phyloP scores from a whole-genome alignment of 2,329 filamentous ascomycete species.

The Alternaria solani region DNA sequence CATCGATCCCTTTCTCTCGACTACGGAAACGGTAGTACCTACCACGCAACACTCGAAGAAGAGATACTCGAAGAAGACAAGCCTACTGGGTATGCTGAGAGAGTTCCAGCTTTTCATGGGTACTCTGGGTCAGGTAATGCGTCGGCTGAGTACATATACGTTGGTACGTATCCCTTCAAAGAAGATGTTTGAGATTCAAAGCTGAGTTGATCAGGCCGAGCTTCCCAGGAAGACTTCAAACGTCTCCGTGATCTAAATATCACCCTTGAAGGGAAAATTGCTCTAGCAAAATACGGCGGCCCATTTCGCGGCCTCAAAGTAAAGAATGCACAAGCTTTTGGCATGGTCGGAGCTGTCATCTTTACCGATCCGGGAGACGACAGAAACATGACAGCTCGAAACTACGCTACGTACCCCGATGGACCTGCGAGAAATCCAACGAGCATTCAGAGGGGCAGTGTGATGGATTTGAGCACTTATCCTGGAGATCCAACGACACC shows the following conservation, averaged over 20 bases:
- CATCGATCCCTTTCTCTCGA: slow-evolving; percentile 43
- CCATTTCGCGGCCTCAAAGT: slow-evolving; percentile 52
- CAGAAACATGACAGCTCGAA: slow-evolving; percentile 46
- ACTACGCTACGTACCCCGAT: slow-evolving; percentile 35
- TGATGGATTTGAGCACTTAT: slow-evolving; percentile 69
- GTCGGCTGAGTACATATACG: slow-evolving; percentile 57
- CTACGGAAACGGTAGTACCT: slow-evolving; percentile 41
- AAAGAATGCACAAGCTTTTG: slow-evolving; percentile 55
- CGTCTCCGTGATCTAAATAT: slow-evolving; percentile 52
- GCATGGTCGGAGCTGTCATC: slow-evolving; percentile 55
- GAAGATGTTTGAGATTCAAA: not conserved
- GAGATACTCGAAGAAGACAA: slow-evolving; percentile 42
- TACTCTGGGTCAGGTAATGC: slow-evolving; percentile 57
- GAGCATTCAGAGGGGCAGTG: slow-evolving; percentile 55
- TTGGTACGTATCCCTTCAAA: slow-evolving; percentile 37
- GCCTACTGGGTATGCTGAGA: slow-evolving; percentile 43
- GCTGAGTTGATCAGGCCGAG: slow-evolving; percentile 20
- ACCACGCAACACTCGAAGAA: slow-evolving; percentile 40
- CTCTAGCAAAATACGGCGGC: slow-evolving; percentile 55
- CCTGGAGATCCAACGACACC: slow-evolving; percentile 51
- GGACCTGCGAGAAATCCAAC: slow-evolving; percentile 49
- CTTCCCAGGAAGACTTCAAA: slow-evolving; percentile 54
- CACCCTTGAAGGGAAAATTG: slow-evolving; percentile 57
- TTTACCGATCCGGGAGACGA: slow-evolving; percentile 56
- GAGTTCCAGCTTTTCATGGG: slow-evolving; percentile 58